Percentiles rank a stretch among this genome's conserved stretches.
phyloP scores from a whole-genome alignment of 1,284 basidiomycete species.

The Ceratobasidium sp. region DNA sequence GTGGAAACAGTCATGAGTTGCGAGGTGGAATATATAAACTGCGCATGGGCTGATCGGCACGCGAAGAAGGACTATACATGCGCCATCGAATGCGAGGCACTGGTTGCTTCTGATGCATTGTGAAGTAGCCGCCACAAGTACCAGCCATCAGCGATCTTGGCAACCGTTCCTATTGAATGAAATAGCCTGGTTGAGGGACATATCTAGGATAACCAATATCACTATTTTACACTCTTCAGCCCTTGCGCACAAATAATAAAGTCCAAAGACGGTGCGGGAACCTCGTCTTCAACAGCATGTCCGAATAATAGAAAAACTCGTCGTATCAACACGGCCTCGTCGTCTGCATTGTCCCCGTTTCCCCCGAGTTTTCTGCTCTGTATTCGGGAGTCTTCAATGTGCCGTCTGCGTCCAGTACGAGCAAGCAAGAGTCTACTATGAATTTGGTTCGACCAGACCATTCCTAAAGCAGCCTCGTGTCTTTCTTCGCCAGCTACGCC shows the following conservation, averaged over 20 bases:
- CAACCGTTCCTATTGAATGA: no score
- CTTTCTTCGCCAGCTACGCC: slow-evolving; percentile 60
- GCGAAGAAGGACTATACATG: not conserved
- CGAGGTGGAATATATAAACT: no score
- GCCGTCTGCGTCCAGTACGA: slow-evolving; percentile 71
- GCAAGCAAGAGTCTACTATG: slow-evolving; percentile 83
- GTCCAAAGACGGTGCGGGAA: slow-evolving; percentile 33
- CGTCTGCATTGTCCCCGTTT: slow-evolving; percentile 43
- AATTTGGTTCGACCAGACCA: slow-evolving; percentile 90
- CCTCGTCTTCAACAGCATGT: slow-evolving; percentile 23
- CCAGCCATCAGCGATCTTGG: no score
- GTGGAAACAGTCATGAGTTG: not conserved
- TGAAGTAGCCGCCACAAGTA: no score
- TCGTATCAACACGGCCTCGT: slow-evolving; percentile 60
- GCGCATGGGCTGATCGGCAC: slow-evolving; percentile 7
- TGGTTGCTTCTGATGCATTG: no score
- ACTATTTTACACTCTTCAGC: slow-evolving; percentile 8
- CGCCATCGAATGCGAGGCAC: no score
- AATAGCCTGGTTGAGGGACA: not conserved
- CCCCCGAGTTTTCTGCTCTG: slow-evolving; percentile 43
- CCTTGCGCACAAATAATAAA: slow-evolving; percentile 28
- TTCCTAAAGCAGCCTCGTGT: slow-evolving; percentile 83
- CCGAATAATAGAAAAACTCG: slow-evolving; percentile 51
- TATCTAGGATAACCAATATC: not conserved
- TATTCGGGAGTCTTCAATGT: slow-evolving; percentile 54